These are phyloP conservation scores for Elymus sibiricus DNA, from an alignment of 176 grass and related monocot genomes.

Conservation along the genomic window DNA sequence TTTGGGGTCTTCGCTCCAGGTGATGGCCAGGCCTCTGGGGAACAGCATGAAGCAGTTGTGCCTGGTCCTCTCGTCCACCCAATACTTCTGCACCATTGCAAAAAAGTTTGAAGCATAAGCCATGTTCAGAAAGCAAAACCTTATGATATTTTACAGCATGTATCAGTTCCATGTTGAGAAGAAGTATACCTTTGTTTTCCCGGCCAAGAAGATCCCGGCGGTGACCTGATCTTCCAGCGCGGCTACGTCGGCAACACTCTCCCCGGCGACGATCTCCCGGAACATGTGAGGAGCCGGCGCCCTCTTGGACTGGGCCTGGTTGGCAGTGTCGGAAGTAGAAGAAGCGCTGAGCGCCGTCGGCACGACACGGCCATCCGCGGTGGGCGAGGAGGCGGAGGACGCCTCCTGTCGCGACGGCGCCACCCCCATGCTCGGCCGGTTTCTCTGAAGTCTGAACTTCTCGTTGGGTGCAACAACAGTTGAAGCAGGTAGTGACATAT, in stretches of 20 bases:
- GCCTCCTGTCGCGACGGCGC: constrained; percentile 5
- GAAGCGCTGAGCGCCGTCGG: not conserved
- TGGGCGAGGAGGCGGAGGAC: constrained; percentile 3
- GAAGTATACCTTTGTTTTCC: constrained; percentile 32
- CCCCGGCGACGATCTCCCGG: constrained; percentile 26
- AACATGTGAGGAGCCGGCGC: constrained; percentile 38
- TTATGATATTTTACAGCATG: not conserved
- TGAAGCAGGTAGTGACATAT: not conserved
- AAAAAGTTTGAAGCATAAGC: not conserved
- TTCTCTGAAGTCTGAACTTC: not conserved
- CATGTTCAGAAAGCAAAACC: not conserved
- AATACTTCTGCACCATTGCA: constrained; percentile 39
- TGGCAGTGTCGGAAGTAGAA: not conserved
- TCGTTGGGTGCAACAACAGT: not conserved
- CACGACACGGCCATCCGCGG: not conserved
- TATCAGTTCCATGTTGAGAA: not conserved
- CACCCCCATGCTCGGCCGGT: not conserved
- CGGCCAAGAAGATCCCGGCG: constrained; percentile 21
- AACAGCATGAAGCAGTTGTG: constrained; percentile 47
- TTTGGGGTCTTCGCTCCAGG: constrained; percentile 42
- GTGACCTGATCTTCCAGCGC: constrained; percentile 22
- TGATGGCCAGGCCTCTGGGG: constrained; percentile 43
- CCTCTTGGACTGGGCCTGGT: constrained; percentile 39
- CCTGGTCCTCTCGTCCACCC: constrained; percentile 37
- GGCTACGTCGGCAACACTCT: not conserved